A percentile compares a stretch with the other conserved stretches of the same genome.
Conservation (phyloP, 1,139 yeast genomes). For the Williopsis jadinii region DNA sequence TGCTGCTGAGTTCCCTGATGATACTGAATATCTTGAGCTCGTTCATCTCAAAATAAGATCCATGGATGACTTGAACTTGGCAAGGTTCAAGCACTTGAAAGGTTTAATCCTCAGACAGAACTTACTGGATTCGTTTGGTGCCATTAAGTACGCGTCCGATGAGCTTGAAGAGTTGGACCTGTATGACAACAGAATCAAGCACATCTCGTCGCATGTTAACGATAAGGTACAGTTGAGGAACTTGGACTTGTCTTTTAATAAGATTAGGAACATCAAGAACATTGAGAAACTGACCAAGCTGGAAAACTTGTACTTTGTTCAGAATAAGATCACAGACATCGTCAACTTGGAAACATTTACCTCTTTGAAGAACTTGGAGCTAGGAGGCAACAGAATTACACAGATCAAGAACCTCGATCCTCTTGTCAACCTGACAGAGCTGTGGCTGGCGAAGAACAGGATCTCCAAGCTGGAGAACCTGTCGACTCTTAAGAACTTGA, state of each 20-base stretch:
- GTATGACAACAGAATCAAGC: constrained; percentile 87
- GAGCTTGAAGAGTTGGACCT: constrained; percentile 75
- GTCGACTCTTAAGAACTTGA: constrained; percentile 51
- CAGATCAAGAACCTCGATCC: constrained; percentile 46
- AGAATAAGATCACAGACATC: constrained; percentile 74
- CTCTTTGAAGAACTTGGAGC: constrained; percentile 66
- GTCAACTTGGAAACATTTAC: constrained; percentile 54
- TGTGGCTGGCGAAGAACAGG: constrained; percentile 92
- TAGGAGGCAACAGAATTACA: constrained; percentile 84
- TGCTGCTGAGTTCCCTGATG: constrained; percentile 53
- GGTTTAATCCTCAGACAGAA: constrained; percentile 79
- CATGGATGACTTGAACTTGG: constrained; percentile 57
- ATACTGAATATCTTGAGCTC: constrained; percentile 63
- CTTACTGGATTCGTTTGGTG: constrained; percentile 64
- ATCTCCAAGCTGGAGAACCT: constrained; percentile 64
- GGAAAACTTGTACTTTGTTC: constrained; percentile 75
- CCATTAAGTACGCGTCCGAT: constrained; percentile 53
- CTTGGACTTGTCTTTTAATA: constrained; percentile 86
- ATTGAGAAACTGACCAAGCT: constrained; percentile 56
- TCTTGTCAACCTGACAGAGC: constrained; percentile 53
- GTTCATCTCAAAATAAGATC: constrained; percentile 72
- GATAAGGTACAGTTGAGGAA: constrained; percentile 50
- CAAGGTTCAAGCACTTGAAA: constrained; percentile 51
- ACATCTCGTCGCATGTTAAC: constrained; percentile 61
- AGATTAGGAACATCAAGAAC: constrained; percentile 81